Evolutionary conservation across 106 monocot species (phyloP), one percentile per base, ranked within the genome.

Genomic region (Platanthera guangdongensis): DNA sequence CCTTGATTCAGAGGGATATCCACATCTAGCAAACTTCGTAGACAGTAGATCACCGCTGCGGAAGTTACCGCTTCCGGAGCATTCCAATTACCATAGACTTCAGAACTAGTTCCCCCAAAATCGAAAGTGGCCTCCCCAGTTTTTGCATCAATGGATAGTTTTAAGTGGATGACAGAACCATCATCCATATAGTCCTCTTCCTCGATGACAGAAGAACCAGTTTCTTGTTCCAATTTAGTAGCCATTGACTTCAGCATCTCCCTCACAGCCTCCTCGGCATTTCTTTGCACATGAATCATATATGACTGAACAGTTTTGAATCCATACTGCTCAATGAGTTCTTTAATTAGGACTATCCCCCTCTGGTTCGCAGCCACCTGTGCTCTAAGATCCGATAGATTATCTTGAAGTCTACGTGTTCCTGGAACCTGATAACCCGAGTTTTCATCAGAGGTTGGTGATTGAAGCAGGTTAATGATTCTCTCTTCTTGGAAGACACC

Each of bases 121-220:
- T 94, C 85, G 71, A 97, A 94, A 75, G 53, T 73, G 22, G 97
- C 97, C 74, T 91, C 87, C 9, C 96, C 96, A 49, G 86, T 86
- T 51, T 79, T 75, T 5, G 80, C 55, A 82, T 94, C 91, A 74
- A 97, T 74, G 18, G 78, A 84, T 53, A 97, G 89, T 49, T 86
- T 91, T n/a, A 97, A 71, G 52, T 86, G 90, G 73, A 97, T 87
- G 1, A 79, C 69, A 1, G 96, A 93, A 0, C 96, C 96, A 83
- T 97, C 96, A 71, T 97, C 96, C 96, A 97, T 97, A 52, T 83
- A 93, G 75, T 97, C 96, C 83, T 97, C 88, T 75, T 91, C 91
- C 77, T 93, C 83, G 3, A 93, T 78, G 18, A 84, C 51, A 50
- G 79, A 57, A 16, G 83, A 83, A 5, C 84, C 81, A 13, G 81